Percentiles rank a stretch among this genome's conserved stretches.
Conservation (phyloP, 192 early-diverging fungal species). For the Podochytrium sp. region DNA sequence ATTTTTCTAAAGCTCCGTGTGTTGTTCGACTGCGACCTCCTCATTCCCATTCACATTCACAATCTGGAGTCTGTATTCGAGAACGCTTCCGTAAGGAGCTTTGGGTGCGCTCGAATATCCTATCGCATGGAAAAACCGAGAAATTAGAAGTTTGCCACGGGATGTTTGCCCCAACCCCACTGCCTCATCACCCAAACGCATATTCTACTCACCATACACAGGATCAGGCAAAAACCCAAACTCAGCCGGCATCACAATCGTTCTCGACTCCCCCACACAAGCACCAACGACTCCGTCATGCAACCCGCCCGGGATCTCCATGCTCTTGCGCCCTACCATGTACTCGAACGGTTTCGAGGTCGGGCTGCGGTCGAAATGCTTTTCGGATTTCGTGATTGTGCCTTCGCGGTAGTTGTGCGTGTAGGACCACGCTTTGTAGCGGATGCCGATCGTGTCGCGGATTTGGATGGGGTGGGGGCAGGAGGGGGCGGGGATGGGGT, state of each 20-base stretch:
- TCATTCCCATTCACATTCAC: background rate
- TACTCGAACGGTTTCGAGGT: background rate
- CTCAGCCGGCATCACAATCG: background rate
- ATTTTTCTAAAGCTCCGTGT: no score
- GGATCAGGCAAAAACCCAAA: conserved; percentile 4
- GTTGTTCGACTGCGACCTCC: no score
- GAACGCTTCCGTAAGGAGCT: background rate
- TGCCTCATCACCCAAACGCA: no score
- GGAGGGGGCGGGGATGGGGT: background rate
- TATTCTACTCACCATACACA: background rate
- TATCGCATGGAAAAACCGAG: background rate
- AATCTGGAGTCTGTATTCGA: background rate
- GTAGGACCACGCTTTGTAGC: background rate
- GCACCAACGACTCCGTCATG: background rate
- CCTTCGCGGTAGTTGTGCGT: no score
- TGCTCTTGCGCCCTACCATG: background rate
- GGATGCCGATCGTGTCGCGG: background rate
- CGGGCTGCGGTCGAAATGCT: background rate
- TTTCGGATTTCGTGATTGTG: background rate
- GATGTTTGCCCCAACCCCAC: background rate
- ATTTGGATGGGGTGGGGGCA: background rate
- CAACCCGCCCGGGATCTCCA: background rate
- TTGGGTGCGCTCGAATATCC: conserved; percentile 4
- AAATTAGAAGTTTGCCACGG: background rate
- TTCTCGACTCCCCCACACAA: background rate